Base-by-base conservation (phyloP, 108 stramenopile genomes). In the Cyclostephanos tholiformis region DNA sequence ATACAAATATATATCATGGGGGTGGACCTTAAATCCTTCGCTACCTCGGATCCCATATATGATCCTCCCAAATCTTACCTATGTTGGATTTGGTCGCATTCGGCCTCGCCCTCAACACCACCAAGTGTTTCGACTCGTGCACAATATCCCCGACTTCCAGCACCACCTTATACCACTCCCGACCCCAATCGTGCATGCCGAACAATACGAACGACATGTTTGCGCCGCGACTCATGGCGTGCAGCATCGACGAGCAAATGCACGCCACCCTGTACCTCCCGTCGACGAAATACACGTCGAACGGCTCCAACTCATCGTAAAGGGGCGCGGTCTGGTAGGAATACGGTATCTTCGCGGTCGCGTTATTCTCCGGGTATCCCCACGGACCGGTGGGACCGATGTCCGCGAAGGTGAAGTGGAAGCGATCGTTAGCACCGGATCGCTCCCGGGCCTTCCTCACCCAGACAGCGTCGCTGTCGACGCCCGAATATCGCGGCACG, bases 221-320 rank as follows among this genome's bases (percentile, higher is more conserved):
- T 0, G 11, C 53, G 0, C 53, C 53, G 26, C 26, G 53, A 2
- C 13, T 16, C 53, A 55, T 55, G 12, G 82, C 85, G 51, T 86
- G 85, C 46, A 86, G 56, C 53, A 86, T 53, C 38, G 70, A 48
- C 25, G 62, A 38, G 36, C 57, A 60, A 13, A 71, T 56, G 46
- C 83, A 84, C 6, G 80, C 83, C 14, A 82, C 63, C 50, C 86
- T 39, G 27, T 67, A 84, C 38, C 83, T 65, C 27, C 86, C 86
- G 75, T 87, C 86, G 17, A 87, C 83, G 36, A 84, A 35, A 38
- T 87, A 87, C 6, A 79, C 76, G 72, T 87, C 86, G 61, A 87
- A 87, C 16, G 86, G 71, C 39, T 62, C 17, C 25, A 41, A 19
- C 50, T 87, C 86, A 13, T 22, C 25, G 25, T 67, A 17, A 50